Base-by-base conservation (phyloP, 371 early-diverging fungal species). In the Syncephalis plumigaleata region DNA sequence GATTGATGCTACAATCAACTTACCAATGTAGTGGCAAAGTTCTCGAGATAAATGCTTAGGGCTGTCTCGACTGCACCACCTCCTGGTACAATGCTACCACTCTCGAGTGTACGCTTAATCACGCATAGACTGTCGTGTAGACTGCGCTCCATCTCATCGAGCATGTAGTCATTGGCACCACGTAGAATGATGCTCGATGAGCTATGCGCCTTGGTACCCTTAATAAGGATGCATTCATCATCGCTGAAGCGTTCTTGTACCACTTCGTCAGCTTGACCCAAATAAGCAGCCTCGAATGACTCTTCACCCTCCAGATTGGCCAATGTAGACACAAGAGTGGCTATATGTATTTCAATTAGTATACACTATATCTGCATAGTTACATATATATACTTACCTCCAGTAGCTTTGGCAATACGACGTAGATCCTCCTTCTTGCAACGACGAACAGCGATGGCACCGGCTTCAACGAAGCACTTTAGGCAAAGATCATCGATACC, bases 131-230 rank as follows among this genome's bases (percentile, higher is more conserved):
- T 76, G 70, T 99, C 99, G 61, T 98, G 98, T 50, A 99, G 55
- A 23, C 94, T 85, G 53, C 99, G 79, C 63, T 99, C 98, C 96
- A 99, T 98, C 72, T 99, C 99, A 56, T 99, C 99, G 53, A 98
- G 64, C 85, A 91, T 93, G 57, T 82, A 93, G 62, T 99, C 99
- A 63, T 95, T 98, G 37, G 98, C 95, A 44, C 99, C 99, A 56
- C 99, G 89, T 49, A 99, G 76, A 51, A 98, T 88, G 54, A 98
- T 79, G 23, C 96, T 92, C 0, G 86, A 71, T 9, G 87, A 78
- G 45, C 81, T 84, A 59, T 89, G 89, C 47, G 81, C 76, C 71
- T 87, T 89, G 51, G 94, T 89, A 17, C 94, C 97, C 65, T 87
- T 87, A 58, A 99, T 72, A 42, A 98, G 66, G 48, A 98, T 95